Percentiles rank a stretch among this genome's conserved stretches.
Evolutionary conservation across 1,284 basidiomycete genomes (phyloP).

Genomic region (Irpex sp.): DNA sequence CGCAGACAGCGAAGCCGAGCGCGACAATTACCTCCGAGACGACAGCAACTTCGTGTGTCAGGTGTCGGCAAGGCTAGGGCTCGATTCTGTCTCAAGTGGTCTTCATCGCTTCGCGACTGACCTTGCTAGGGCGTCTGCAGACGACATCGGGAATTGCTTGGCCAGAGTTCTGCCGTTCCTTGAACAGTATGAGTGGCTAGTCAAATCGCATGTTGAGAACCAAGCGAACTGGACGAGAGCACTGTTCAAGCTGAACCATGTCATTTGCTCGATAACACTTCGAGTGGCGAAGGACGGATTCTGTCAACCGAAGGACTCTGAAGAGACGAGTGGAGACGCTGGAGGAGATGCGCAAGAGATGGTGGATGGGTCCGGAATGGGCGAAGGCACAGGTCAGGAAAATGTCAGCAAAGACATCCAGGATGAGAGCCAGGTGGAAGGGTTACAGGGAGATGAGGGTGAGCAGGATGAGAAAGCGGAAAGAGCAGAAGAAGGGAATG

Average conservation of each 20-base stretch:
- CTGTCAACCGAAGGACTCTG: conserved; percentile 79
- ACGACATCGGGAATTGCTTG: conserved; percentile 28
- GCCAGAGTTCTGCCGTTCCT: conserved; percentile 65
- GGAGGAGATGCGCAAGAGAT: conserved; percentile 49
- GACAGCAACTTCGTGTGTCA: conserved; percentile 19
- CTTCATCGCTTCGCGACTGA: conserved; percentile 33
- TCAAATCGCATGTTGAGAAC: conserved; percentile 48
- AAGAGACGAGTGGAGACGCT: conserved; percentile 40
- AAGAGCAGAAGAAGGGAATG: conserved; percentile 63
- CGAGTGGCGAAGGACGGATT: conserved; percentile 87
- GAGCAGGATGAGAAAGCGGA: conserved; percentile 48
- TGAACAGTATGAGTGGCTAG: conserved; percentile 49
- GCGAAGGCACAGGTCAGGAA: conserved; percentile 80
- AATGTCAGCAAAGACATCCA: conserved; percentile 92
- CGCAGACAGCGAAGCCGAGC: conserved; percentile 10
- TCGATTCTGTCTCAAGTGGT: conserved; percentile 33
- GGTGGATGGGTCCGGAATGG: conserved; percentile 79
- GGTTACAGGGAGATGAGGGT: conserved; percentile 74
- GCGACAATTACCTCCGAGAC: conserved; percentile 29
- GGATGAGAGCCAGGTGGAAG: conserved; percentile 96
- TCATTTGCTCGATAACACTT: conserved; percentile 73
- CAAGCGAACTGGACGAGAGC: conserved; percentile 71
- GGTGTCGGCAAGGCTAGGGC: conserved; percentile 26
- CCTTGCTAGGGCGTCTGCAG: conserved; percentile 25
- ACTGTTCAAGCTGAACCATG: conserved; percentile 82